Evolutionary conservation across 208 protist genomes (phyloP).

Genomic region (Kentomonas sorsogonicus): DNA sequence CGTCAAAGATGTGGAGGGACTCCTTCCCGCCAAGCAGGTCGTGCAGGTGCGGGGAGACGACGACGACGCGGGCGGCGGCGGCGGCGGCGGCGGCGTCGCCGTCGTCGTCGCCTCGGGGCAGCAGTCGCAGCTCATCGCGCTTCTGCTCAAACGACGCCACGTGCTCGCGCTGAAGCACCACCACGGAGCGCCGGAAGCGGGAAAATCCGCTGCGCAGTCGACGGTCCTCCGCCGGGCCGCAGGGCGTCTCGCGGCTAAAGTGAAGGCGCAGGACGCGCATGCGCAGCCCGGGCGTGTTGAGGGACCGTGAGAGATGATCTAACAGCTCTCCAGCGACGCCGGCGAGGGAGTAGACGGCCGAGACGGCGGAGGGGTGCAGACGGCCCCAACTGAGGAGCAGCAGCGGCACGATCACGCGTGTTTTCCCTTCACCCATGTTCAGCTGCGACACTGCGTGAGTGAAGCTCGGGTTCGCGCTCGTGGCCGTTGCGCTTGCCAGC

Average conservation of each 20-base stretch:
- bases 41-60: neutral
- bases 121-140: slow-evolving; percentile 2
- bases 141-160: neutral
- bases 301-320: neutral
- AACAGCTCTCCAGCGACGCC: neutral
- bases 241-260: neutral
- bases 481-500: neutral
- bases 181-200: neutral
- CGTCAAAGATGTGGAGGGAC: slow-evolving; percentile 8
- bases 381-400: slow-evolving; percentile 2
- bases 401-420: slow-evolving; percentile 12
- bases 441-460: neutral
- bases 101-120: too few relatives aligned
- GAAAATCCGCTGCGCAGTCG: neutral
- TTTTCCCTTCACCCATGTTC: slow-evolving; percentile 17
- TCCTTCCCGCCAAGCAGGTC: neutral
- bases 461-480: neutral
- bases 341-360: neutral
- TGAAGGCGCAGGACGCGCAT: neutral
- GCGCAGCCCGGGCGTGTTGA: neutral
- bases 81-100: too few relatives aligned
- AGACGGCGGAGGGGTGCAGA: too few relatives aligned
- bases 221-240: neutral
- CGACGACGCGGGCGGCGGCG: neutral
- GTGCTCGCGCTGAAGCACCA: neutral